Evolutionary conservation across 257 asterid species (phyloP), one percentile per base, ranked within the genome.

Genomic region (Solanum megistacrolobum): DNA sequence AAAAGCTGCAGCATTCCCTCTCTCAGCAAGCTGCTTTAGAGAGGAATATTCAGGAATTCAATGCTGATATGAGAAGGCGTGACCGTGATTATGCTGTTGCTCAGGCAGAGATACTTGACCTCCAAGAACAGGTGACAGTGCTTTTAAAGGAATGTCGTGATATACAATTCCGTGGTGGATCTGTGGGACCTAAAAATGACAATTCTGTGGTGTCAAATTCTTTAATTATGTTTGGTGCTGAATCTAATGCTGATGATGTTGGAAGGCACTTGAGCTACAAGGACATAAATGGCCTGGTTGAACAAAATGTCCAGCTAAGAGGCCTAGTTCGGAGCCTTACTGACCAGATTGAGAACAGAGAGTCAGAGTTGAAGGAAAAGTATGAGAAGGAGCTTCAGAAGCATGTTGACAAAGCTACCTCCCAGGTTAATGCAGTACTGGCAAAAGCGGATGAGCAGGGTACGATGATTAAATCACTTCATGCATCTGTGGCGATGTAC

Each of bases 121-220:
- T 97, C 90, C 96, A 96, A 90, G 93, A 93, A 89, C 98, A 96
- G 98, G 98, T 97, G 89, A 90, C 99, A 86, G 89, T 93, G 60
- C 98, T 97, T 76, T 82, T 96, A 81, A 97, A 96, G 94, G 99
- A 97, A 87, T 96, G 99, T 79, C 95, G 96, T 86, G 98, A 96
- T 91, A 91, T 97, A 88, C 99, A 97, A 91, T 82, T 97, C 89
- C 99, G 99, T 29, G 92, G 96, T 92, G 99, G 99, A 90, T 93
- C 94, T 21, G 88, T 84, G 88, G 86, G 89, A 88, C 90, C 73
- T 62, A 90, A 89, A 83, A 35, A 79, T 87, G 92, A 88, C 86
- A 90, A 90, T 84, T 91, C 88, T 85, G 62, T 73, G 85, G 23
- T 87, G 55, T 38, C 88, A 88, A 89, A 87, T 89, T 83, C 93